Evolutionary conservation across 495 filamentous ascomycete species (phyloP).

Genomic region (Penicillium alfredii): DNA sequence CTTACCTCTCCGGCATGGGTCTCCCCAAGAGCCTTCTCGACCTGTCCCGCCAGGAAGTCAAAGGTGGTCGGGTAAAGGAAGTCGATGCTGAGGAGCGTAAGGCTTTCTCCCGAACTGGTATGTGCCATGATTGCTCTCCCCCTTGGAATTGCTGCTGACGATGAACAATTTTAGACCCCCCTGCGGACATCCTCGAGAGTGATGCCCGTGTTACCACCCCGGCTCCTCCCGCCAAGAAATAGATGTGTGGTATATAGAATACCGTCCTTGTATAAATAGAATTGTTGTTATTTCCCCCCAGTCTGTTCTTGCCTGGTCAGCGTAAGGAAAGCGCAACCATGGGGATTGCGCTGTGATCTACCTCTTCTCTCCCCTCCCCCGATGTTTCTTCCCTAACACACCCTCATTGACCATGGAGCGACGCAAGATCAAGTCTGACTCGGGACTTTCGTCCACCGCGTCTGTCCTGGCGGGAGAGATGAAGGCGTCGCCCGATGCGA

Average conservation of each 20-base stretch:
- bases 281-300: conserved; percentile 13
- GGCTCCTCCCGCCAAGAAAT: conserved; percentile 40
- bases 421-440: too few species aligned
- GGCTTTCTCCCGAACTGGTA: conserved; percentile 71
- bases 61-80: conserved; percentile 66
- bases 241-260: conserved; percentile 28
- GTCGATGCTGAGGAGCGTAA: conserved; percentile 63
- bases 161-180: conserved; percentile 51
- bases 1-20: conserved; percentile 80
- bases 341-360: too few species aligned
- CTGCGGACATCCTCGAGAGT: conserved; percentile 49
- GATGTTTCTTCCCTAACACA: background rate
- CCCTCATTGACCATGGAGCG: background rate
- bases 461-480: background rate
- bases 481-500: conserved; percentile 2
- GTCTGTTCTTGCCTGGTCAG: background rate
- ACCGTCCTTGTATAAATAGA: conserved; percentile 34
- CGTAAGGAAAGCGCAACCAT: too few species aligned
- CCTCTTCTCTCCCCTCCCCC: background rate
- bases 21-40: conserved; percentile 68
- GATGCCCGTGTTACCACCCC: conserved; percentile 29
- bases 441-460: too few species aligned
- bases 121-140: conserved; percentile 29
- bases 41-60: conserved; percentile 69
- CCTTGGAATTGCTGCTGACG: too few species aligned